Percentiles rank a stretch among this genome's conserved stretches.
Evolutionary conservation across 108 stramenopile genomes (phyloP).

Genomic region (Skeletonema marinoi): DNA sequence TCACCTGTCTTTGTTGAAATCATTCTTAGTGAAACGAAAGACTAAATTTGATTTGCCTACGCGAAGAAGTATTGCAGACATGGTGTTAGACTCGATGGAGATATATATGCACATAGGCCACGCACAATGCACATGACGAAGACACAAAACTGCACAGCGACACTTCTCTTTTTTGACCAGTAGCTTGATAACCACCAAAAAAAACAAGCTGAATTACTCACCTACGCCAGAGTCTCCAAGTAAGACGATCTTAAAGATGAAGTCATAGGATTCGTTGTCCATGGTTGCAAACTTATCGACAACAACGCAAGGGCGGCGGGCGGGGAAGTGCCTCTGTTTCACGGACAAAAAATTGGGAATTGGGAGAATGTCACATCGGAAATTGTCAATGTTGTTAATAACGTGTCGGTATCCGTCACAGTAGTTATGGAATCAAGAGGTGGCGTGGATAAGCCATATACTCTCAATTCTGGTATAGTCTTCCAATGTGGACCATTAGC

Average conservation of each 20-base stretch:
- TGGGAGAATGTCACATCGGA: too few relatives aligned
- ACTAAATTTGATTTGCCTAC: slow-evolving; percentile 71
- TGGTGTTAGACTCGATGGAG: neutral
- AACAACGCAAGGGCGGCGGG: too few relatives aligned
- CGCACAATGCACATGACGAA: too few relatives aligned
- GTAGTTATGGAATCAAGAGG: too few relatives aligned
- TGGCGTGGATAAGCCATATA: too few relatives aligned
- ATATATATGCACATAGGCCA: neutral
- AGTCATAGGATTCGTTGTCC: slow-evolving; percentile 21
- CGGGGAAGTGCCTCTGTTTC: too few relatives aligned
- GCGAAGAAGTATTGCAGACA: neutral
- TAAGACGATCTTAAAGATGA: slow-evolving; percentile 94
- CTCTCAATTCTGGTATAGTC: too few relatives aligned
- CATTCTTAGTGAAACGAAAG: slow-evolving; percentile 64
- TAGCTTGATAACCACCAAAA: too few relatives aligned
- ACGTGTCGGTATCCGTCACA: neutral
- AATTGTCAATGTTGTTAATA: neutral
- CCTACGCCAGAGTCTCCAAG: slow-evolving; percentile 92
- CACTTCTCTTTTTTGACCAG: too few relatives aligned
- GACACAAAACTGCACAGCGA: too few relatives aligned
- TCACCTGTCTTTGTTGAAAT: slow-evolving; percentile 64
- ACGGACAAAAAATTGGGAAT: too few relatives aligned
- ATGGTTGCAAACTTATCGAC: neutral
- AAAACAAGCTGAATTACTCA: slow-evolving; percentile 25
- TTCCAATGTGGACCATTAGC: too few relatives aligned